Percentiles rank a stretch among this genome's conserved stretches.
These are phyloP conservation scores for Reutealis trisperma DNA, from an alignment of 345 rosid species.

Conservation along the genomic window DNA sequence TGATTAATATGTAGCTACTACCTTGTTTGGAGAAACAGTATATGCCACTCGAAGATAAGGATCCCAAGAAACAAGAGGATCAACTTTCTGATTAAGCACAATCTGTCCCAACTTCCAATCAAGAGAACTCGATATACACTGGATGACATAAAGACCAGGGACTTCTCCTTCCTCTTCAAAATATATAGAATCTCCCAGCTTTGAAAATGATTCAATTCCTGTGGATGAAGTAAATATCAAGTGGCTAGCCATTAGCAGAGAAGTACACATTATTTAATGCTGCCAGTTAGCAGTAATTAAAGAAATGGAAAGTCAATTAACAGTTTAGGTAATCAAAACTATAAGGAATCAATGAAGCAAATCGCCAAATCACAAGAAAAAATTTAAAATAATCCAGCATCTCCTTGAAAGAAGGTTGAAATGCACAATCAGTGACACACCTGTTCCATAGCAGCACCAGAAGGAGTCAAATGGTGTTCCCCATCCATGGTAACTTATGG, in stretches of 20 bases:
- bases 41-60: constrained; percentile 58
- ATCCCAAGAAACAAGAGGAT: constrained; percentile 65
- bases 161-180: constrained; percentile 68
- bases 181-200: constrained; percentile 92
- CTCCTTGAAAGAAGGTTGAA: neutral
- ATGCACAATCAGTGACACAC: constrained; percentile 32
- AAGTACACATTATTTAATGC: neutral
- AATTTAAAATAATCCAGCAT: neutral
- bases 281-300: neutral
- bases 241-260: neutral
- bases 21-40: constrained; percentile 49
- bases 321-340: neutral
- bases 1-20: constrained; percentile 17
- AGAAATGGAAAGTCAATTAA: neutral
- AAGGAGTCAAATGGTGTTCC: constrained; percentile 69
- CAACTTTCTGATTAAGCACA: constrained; percentile 58
- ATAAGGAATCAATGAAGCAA: neutral
- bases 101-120: constrained; percentile 68
- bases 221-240: neutral
- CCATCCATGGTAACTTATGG: constrained; percentile 76
- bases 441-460: constrained; percentile 99
- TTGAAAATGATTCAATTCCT: constrained; percentile 91
- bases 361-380: neutral
- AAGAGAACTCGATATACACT: constrained; percentile 72
- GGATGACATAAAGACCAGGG: constrained; percentile 77